Evolutionary conservation across 179 eudicot species (phyloP), one percentile per base, ranked within the genome.

Genomic region (Heliamphora pulchella): DNA sequence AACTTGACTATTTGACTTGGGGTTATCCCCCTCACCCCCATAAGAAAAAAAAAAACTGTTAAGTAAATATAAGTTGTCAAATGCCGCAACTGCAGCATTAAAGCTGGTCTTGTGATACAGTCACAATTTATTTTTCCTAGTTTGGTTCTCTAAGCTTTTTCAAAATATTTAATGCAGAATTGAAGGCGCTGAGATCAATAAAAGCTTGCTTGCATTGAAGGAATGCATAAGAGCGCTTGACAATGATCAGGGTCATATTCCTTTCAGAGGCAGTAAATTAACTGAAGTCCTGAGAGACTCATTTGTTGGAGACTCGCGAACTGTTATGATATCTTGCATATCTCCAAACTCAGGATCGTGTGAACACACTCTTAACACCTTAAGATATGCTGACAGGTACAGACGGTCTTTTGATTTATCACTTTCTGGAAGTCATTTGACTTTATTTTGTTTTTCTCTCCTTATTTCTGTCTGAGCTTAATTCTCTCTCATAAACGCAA

Each of bases 151-250:
- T 71, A 20, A 6, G 77, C 3, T 68, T 46, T 51, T 61, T 55
- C 51, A 20, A 39, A 75, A 74, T 74, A 68, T 44, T 18, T 53
- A 46, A 63, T 86, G 85, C 89, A 95, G 98, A 81, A 93, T 93
- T 88, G 98, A 95, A 88, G 98, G 98, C 18, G 98, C 98, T n/a
- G 98, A 94, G 85, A 94, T 94, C 64, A 94, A 94, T 82, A 94
- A 93, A 91, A 94, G 98, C 88, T 90, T 95, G 85, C 98, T 95
- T 76, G 98, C 98, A 48, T 80, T 95, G 83, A 95, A 95, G 82
- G 98, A 95, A 84, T 95, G 98, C 84, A 95, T 95, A 81, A 89
- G 98, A 86, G 98, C 98, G 62, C 98, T 95, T 79, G 98, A 95
- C 86, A 95, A 91, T 86, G 98, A 95, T 79, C 98, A 95, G 84